Conservation (phyloP, 2,329 filamentous ascomycete genomes). For the Exophiala bonariae region DNA sequence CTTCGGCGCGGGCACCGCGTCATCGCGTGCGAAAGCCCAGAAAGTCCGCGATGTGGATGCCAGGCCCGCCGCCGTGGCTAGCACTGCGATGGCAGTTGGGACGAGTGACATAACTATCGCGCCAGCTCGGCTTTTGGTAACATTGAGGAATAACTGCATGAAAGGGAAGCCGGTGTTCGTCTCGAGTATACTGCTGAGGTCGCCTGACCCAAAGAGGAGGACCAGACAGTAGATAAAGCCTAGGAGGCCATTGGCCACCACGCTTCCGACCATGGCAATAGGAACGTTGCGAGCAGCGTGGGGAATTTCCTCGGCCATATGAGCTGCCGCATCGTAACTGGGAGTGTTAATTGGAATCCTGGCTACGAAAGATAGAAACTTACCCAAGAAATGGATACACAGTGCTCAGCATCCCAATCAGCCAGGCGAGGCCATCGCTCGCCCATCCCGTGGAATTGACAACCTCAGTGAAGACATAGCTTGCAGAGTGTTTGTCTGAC, state of each 20-base stretch:
- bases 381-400: constrained; percentile 22
- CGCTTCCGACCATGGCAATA: constrained; percentile 34
- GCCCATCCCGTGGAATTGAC: constrained; percentile 42
- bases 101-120: constrained; percentile 33
- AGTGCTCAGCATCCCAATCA: constrained; percentile 29
- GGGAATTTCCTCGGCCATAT: constrained; percentile 38
- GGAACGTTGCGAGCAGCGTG: constrained; percentile 32
- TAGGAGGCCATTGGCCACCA: constrained; percentile 46
- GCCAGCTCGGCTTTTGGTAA: constrained; percentile 30
- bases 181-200: constrained; percentile 38
- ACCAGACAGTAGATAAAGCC: constrained; percentile 45
- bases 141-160: constrained; percentile 40
- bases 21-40: constrained; percentile 42
- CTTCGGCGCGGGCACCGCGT: constrained; percentile 36
- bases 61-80: constrained; percentile 31
- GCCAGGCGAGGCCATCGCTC: constrained; percentile 25
- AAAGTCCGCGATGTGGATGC: constrained; percentile 39
- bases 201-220: constrained; percentile 45
- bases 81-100: constrained; percentile 30
- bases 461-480: constrained; percentile 40
- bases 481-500: constrained; percentile 36
- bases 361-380: neutral
- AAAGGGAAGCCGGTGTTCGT: constrained; percentile 46
- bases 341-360: neutral
- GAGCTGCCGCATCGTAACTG: constrained; percentile 43